A percentile compares a stretch with the other conserved stretches of the same genome.
These are phyloP conservation scores for Fusarium sp. DNA, from an alignment of 2,329 filamentous ascomycete species.

Conservation along the genomic window DNA sequence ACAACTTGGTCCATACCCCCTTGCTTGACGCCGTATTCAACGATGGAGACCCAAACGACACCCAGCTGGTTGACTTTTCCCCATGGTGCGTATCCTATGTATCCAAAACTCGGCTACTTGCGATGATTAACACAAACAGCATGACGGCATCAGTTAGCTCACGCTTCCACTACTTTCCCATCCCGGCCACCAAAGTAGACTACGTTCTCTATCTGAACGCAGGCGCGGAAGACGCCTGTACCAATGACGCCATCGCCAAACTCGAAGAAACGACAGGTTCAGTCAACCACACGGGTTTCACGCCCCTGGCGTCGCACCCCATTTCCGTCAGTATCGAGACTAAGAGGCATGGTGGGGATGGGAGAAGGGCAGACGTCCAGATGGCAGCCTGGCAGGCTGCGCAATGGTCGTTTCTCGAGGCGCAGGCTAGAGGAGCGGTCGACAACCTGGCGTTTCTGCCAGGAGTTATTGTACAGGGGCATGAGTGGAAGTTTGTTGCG, in stretches of 20 bases:
- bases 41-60: background rate
- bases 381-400: slow-evolving; percentile 10
- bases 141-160: slow-evolving; percentile 5
- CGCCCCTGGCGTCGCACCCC: background rate
- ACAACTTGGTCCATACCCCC: slow-evolving; percentile 12
- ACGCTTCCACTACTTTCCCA: background rate
- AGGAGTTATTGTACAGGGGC: slow-evolving; percentile 9
- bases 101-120: background rate
- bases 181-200: background rate
- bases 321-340: slow-evolving; percentile 16
- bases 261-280: background rate
- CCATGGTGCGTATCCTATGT: background rate
- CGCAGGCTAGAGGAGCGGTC: background rate
- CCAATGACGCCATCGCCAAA: background rate
- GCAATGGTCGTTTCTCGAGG: slow-evolving; percentile 3
- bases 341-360: slow-evolving; percentile 1
- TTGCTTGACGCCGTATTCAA: slow-evolving; percentile 1
- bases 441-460: slow-evolving; percentile 5
- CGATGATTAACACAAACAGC: background rate
- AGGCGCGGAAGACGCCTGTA: background rate
- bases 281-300: slow-evolving; percentile 14
- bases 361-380: slow-evolving; percentile 1
- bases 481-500: slow-evolving; percentile 20
- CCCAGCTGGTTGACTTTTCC: background rate
- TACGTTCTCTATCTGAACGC: slow-evolving; percentile 9